These are phyloP conservation scores for Trypanosoma melophagium DNA, from an alignment of 208 protist genomes.

Conservation along the genomic window DNA sequence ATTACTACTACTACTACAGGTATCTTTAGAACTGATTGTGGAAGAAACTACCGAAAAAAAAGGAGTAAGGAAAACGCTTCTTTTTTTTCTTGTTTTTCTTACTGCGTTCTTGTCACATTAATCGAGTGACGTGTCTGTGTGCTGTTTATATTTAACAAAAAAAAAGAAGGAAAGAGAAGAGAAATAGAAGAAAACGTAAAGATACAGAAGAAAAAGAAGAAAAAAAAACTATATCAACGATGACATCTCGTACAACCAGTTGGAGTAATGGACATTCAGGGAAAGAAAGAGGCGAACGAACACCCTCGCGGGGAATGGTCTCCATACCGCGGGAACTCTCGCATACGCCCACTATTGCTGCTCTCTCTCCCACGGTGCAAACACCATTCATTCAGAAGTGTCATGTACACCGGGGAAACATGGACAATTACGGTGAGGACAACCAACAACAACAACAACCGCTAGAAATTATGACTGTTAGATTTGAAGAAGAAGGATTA, in stretches of 20 bases:
- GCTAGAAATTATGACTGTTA: slow-evolving; percentile 66
- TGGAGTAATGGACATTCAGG: background rate
- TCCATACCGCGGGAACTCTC: slow-evolving; percentile 78
- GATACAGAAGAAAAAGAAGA: no score
- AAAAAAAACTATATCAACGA: no score
- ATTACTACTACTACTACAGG: no score
- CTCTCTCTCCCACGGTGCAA: slow-evolving; percentile 55
- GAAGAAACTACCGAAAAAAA: no score
- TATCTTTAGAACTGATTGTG: no score
- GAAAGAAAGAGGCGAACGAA: slow-evolving; percentile 12
- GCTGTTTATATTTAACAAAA: no score
- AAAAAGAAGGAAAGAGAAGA: no score
- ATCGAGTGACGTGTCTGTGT: no score
- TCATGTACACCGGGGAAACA: slow-evolving; percentile 22
- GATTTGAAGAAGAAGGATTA: slow-evolving; percentile 73
- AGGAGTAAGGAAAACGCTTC: no score
- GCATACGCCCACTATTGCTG: slow-evolving; percentile 65
- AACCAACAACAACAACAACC: slow-evolving; percentile 51
- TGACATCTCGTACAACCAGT: background rate
- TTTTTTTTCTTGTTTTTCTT: no score
- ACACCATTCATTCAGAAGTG: slow-evolving; percentile 81
- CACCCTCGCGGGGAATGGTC: slow-evolving; percentile 25
- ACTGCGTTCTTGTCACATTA: no score
- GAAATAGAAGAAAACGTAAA: no score
- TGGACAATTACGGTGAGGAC: slow-evolving; percentile 1